phyloP scores from a whole-genome alignment of 192 early-diverging fungal species.

The Umbelopsis isabellina region DNA sequence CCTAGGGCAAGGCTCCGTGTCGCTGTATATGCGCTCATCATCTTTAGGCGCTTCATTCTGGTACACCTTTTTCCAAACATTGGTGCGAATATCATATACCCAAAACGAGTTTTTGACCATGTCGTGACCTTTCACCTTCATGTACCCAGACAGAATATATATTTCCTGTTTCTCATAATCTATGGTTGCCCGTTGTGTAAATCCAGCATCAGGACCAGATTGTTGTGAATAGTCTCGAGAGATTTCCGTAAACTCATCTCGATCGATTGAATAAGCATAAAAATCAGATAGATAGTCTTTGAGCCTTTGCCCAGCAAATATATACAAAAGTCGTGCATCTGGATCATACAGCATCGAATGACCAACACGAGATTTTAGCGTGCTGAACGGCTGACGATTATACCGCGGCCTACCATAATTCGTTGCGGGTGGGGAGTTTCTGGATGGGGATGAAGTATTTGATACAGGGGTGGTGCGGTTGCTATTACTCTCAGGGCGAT shows the following conservation, averaged over 20 bases:
- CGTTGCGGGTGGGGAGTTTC: not conserved
- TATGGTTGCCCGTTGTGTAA: constrained; percentile 84
- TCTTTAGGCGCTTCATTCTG: constrained; percentile 54
- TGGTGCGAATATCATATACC: constrained; percentile 63
- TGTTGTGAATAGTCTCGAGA: constrained; percentile 75
- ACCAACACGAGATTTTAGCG: constrained; percentile 84
- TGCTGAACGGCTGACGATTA: constrained; percentile 34
- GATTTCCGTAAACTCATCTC: constrained; percentile 77
- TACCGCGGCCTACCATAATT: not conserved
- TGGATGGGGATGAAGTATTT: not conserved
- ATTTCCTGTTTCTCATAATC: constrained; percentile 80
- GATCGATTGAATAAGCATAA: constrained; percentile 81
- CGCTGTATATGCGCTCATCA: constrained; percentile 26
- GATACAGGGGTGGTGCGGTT: not conserved
- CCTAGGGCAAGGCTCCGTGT: constrained; percentile 75
- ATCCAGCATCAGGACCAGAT: constrained; percentile 79
- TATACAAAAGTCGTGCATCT: constrained; percentile 71
- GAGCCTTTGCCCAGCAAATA: constrained; percentile 88
- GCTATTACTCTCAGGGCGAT: not conserved
- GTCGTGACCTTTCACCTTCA: constrained; percentile 68
- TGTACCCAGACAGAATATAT: constrained; percentile 75
- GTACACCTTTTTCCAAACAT: constrained; percentile 70
- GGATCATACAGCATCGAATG: constrained; percentile 90
- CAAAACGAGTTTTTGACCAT: constrained; percentile 77
- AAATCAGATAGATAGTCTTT: constrained; percentile 84